Evolutionary conservation across 805 yeast species (phyloP).

Genomic region (Hanseniaspora occidentalis): DNA sequence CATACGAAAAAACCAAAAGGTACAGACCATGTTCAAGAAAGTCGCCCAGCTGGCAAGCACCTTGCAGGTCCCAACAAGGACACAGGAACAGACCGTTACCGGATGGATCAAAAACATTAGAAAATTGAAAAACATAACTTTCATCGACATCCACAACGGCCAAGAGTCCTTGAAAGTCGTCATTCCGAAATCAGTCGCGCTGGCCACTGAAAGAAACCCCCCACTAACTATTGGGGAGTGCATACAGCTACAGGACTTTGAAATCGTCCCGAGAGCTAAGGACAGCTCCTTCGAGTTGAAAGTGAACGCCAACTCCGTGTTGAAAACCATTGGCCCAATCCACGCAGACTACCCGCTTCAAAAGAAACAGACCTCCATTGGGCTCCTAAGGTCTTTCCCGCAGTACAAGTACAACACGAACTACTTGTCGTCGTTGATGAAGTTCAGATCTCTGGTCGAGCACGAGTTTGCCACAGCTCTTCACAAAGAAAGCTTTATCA

Average conservation of each 20-base stretch:
- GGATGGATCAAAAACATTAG: constrained; percentile 76
- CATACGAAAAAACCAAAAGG: neutral
- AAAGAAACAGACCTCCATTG: constrained; percentile 58
- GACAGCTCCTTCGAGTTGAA: constrained; percentile 41
- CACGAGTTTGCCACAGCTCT: constrained; percentile 41
- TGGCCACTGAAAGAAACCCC: constrained; percentile 15
- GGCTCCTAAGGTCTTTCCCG: constrained; percentile 54
- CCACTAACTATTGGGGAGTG: constrained; percentile 39
- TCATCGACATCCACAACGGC: constrained; percentile 76
- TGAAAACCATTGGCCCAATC: constrained; percentile 21
- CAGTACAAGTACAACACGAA: constrained; percentile 64
- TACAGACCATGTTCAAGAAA: constrained; percentile 2
- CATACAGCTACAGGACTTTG: constrained; percentile 19
- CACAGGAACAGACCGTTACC: constrained; percentile 24
- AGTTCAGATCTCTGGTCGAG: constrained; percentile 65
- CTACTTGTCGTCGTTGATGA: constrained; percentile 49
- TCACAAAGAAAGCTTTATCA: constrained; percentile 39
- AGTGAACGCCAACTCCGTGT: neutral
- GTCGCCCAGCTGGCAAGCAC: neutral
- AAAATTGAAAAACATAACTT: constrained; percentile 61
- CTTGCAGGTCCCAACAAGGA: neutral
- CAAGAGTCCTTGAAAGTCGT: constrained; percentile 49
- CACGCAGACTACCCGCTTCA: constrained; percentile 69
- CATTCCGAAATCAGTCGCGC: constrained; percentile 23
- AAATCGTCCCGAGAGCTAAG: constrained; percentile 21